Evolutionary conservation across 2,329 filamentous ascomycete genomes (phyloP).

Genomic region (Alternaria triticimaculans): DNA sequence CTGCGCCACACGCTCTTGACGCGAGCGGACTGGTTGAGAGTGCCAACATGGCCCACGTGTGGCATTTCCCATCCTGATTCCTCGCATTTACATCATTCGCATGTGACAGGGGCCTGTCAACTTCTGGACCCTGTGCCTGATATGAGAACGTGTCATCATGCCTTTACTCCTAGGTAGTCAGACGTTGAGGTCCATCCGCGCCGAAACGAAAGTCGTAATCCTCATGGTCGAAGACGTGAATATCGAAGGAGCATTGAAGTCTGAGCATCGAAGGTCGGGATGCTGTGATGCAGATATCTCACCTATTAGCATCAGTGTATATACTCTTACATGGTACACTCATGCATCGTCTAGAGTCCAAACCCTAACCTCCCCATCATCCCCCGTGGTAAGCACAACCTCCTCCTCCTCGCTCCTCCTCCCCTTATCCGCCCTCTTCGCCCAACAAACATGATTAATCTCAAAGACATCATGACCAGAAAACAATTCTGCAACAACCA

Average conservation of each 20-base stretch:
- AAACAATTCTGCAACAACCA: constrained; percentile 69
- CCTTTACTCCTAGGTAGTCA: no score
- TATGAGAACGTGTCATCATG: not conserved
- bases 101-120: constrained; percentile 3
- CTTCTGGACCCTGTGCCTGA: not conserved
- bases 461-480: constrained; percentile 91
- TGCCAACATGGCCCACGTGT: constrained; percentile 21
- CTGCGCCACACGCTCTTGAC: constrained; percentile 19
- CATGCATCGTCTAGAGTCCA: no score
- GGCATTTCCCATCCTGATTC: constrained; percentile 21
- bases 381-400: constrained; percentile 87
- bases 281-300: no score
- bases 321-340: not conserved
- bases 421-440: constrained; percentile 73
- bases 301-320: no score
- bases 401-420: constrained; percentile 72
- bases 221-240: no score
- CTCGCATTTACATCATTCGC: constrained; percentile 5
- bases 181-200: not conserved
- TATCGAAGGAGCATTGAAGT: not conserved
- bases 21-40: not conserved
- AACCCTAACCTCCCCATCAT: constrained; percentile 85
- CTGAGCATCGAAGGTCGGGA: no score
- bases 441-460: constrained; percentile 92
- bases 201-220: no score